Evolutionary conservation across 371 early-diverging fungal species (phyloP).

Genomic region (Mortierella sp.): DNA sequence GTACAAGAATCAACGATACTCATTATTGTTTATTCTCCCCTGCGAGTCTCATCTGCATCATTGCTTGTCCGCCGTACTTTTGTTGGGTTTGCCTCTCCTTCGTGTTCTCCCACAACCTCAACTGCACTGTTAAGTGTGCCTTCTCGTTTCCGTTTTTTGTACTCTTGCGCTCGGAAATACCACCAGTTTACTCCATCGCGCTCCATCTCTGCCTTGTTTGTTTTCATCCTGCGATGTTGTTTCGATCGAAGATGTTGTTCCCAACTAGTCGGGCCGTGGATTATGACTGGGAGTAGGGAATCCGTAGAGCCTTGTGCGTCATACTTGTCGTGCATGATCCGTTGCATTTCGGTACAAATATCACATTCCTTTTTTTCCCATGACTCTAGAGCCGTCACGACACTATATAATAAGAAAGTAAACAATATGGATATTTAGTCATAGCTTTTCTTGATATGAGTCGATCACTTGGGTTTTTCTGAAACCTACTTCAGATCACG

Average conservation of each 20-base stretch:
- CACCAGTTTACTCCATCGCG: slow-evolving; percentile 54
- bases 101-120: slow-evolving; percentile 9
- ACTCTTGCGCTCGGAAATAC: slow-evolving; percentile 50
- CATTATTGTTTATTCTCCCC: too few relatives aligned
- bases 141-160: slow-evolving; percentile 50
- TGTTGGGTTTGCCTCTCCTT: not conserved
- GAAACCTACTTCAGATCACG: slow-evolving; percentile 39
- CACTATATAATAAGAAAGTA: slow-evolving; percentile 7
- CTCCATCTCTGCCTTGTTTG: slow-evolving; percentile 52
- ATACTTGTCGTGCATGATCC: slow-evolving; percentile 47
- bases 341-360: slow-evolving; percentile 64
- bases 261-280: slow-evolving; percentile 81
- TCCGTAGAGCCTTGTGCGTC: slow-evolving; percentile 11
- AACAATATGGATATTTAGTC: not conserved
- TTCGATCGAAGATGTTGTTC: slow-evolving; percentile 73
- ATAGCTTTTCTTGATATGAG: too few relatives aligned
- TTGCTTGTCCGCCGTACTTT: slow-evolving; percentile 16
- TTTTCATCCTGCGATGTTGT: slow-evolving; percentile 67
- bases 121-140: slow-evolving; percentile 16
- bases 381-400: slow-evolving; percentile 62
- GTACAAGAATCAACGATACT: too few relatives aligned
- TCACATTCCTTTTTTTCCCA: slow-evolving; percentile 76
- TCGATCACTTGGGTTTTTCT: not conserved
- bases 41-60: too few relatives aligned
- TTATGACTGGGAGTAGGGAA: slow-evolving; percentile 60